Percentiles rank a stretch among this genome's conserved stretches.
Evolutionary conservation across 176 grass and related monocot species (phyloP).

Genomic region (Chrysopogon serrulatus): DNA sequence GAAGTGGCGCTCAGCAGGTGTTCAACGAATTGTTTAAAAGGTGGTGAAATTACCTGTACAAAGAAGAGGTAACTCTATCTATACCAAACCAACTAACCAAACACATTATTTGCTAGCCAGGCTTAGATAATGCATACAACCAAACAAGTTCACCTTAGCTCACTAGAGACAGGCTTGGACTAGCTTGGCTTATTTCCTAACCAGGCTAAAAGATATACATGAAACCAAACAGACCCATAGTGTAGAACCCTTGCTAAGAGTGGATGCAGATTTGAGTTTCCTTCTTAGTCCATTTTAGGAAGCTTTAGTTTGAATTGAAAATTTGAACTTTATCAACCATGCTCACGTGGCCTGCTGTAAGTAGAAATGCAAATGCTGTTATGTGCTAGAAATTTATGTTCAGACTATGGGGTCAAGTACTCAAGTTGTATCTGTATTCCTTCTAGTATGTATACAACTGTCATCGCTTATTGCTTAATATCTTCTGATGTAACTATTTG

Average conservation of each 20-base stretch:
- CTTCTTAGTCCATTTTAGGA: constrained; percentile 8
- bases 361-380: neutral
- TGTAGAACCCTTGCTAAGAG: constrained; percentile 6
- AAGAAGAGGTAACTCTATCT: too few relatives aligned
- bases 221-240: too few relatives aligned
- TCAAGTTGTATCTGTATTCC: neutral
- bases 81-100: too few relatives aligned
- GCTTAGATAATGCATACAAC: too few relatives aligned
- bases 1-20: too few relatives aligned
- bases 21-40: too few relatives aligned
- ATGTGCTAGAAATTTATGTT: neutral
- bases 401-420: neutral
- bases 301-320: neutral
- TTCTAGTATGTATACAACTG: constrained; percentile 9
- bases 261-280: constrained; percentile 22
- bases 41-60: too few relatives aligned
- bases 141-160: too few relatives aligned
- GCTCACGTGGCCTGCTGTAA: neutral
- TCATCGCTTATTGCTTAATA: neutral
- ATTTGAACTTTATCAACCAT: neutral
- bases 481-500: constrained; percentile 6
- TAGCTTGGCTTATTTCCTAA: too few relatives aligned
- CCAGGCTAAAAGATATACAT: too few relatives aligned
- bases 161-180: too few relatives aligned
- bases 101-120: too few relatives aligned